phyloP scores from a whole-genome alignment of 345 rosid genomes.

The Gossypium herbaceum region DNA sequence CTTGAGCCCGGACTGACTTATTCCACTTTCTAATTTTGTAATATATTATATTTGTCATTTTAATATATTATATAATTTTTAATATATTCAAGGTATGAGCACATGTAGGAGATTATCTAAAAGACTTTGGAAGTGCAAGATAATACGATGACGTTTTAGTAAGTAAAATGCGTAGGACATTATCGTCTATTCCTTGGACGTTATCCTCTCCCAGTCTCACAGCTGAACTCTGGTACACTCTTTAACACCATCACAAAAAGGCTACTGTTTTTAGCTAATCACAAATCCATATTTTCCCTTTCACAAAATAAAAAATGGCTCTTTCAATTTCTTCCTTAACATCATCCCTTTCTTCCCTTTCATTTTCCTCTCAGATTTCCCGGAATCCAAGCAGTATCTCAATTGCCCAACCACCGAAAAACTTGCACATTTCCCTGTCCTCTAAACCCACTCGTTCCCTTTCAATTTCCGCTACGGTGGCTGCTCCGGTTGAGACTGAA shows the following conservation, averaged over 20 bases:
- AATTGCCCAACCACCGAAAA: slow-evolving; percentile 29
- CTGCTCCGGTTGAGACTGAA: slow-evolving; percentile 38
- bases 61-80: too few species aligned
- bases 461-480: slow-evolving; percentile 50
- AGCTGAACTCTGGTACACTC: not conserved
- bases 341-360: slow-evolving; percentile 68
- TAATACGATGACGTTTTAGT: not conserved
- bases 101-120: too few species aligned
- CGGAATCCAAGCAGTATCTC: slow-evolving; percentile 38
- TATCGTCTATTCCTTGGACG: not conserved
- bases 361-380: slow-evolving; percentile 71
- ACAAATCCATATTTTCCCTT: not conserved
- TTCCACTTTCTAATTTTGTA: too few species aligned
- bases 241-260: not conserved
- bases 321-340: slow-evolving; percentile 54
- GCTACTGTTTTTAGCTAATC: not conserved
- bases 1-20: too few species aligned
- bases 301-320: slow-evolving; percentile 38
- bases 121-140: not conserved
- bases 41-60: too few species aligned
- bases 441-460: slow-evolving; percentile 34
- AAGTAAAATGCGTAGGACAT: not conserved
- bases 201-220: not conserved
- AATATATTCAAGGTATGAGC: too few species aligned
- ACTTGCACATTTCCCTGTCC: slow-evolving; percentile 28